Evolutionary conservation across 2,329 filamentous ascomycete species (phyloP).

Genomic region (Diplocarpon rosae): DNA sequence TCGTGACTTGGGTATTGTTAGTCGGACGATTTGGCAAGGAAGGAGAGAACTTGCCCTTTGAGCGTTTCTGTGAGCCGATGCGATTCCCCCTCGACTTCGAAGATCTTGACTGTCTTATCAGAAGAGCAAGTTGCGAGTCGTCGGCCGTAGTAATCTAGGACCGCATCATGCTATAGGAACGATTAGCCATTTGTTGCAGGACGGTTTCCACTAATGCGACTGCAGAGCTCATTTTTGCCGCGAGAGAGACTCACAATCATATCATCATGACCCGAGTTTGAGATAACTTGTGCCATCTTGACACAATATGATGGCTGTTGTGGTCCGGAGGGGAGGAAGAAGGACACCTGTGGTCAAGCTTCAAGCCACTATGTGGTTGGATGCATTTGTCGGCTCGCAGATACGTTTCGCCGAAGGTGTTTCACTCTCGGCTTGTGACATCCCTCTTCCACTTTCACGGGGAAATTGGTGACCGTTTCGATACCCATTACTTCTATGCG

Average conservation of each 20-base stretch:
- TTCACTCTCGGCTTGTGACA: constrained; percentile 1
- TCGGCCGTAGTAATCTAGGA: constrained; percentile 95
- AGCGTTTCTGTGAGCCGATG: constrained; percentile 86
- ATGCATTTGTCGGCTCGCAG: constrained; percentile 5
- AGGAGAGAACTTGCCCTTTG: constrained; percentile 57
- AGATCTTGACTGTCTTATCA: constrained; percentile 98
- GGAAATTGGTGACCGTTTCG: background rate
- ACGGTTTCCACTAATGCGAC: background rate
- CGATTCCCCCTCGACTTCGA: constrained; percentile 88
- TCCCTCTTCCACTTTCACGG: constrained; percentile 3
- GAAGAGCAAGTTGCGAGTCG: constrained; percentile 94
- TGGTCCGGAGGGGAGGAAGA: constrained; percentile 6
- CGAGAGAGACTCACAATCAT: constrained; percentile 69
- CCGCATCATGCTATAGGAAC: constrained; percentile 72
- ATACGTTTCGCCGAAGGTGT: no score
- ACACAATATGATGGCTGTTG: constrained; percentile 6
- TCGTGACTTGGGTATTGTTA: constrained; percentile 57
- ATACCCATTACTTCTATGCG: background rate
- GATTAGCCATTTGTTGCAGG: constrained; percentile 13
- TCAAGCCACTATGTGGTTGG: constrained; percentile 3
- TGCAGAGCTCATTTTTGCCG: background rate
- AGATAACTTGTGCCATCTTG: constrained; percentile 63
- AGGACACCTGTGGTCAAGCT: constrained; percentile 1
- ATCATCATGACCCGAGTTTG: constrained; percentile 88
- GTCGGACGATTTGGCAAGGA: constrained; percentile 3